Percentiles rank a stretch among this genome's conserved stretches.
phyloP scores from a whole-genome alignment of 2,329 filamentous ascomycete genomes.

The Apiospora saccharicola region DNA sequence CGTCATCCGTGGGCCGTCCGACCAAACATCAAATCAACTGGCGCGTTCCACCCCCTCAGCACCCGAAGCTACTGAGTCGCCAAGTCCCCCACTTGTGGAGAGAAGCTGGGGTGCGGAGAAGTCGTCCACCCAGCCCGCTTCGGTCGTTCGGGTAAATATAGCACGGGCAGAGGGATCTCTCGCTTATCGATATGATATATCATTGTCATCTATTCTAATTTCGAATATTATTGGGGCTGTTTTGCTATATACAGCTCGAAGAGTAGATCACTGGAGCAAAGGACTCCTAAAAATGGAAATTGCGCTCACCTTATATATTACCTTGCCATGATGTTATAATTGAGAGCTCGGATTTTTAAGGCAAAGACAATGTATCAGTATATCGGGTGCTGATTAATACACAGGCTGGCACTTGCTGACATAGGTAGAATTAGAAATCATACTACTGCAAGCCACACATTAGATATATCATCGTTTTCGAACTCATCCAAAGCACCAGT shows the following conservation, averaged over 20 bases:
- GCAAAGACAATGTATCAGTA: no score
- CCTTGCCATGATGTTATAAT: no score
- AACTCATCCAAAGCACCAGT: background rate
- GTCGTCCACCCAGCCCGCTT: background rate
- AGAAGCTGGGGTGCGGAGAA: constrained; percentile 14
- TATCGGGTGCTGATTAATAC: constrained; percentile 5
- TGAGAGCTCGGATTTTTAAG: no score
- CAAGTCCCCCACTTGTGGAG: background rate
- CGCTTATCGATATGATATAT: background rate
- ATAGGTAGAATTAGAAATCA: constrained; percentile 22
- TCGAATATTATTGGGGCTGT: background rate
- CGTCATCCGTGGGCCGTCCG: constrained; percentile 1
- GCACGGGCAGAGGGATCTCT: background rate
- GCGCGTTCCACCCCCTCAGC: background rate
- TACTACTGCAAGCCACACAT: background rate
- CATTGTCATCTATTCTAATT: background rate
- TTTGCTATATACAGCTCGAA: background rate
- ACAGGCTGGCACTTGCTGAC: background rate
- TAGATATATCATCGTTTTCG: background rate
- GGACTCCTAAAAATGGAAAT: no score
- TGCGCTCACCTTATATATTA: no score
- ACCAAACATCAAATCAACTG: background rate
- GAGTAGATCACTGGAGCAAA: background rate
- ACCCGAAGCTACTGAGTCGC: background rate
- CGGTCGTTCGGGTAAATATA: constrained; percentile 2